phyloP scores from a whole-genome alignment of 768 basidiomycete species.

The Podaxis sp. region DNA sequence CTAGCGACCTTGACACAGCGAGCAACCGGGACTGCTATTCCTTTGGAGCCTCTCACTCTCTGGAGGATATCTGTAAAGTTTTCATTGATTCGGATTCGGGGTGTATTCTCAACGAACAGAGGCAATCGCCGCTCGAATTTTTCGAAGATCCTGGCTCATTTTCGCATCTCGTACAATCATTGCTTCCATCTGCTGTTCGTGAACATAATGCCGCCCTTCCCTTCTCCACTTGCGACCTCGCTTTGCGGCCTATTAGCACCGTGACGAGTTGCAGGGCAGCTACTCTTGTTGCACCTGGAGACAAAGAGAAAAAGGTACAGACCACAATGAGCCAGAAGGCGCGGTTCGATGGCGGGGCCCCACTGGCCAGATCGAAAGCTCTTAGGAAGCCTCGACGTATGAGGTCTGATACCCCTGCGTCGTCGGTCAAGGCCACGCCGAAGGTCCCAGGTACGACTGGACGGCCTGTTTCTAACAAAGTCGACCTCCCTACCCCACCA shows the following conservation, averaged over 20 bases:
- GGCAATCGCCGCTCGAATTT: neutral
- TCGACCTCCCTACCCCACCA: neutral
- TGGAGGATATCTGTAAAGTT: neutral
- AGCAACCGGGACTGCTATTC: neutral
- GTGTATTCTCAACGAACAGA: neutral
- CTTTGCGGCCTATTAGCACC: neutral
- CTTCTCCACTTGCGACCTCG: slow-evolving; percentile 2
- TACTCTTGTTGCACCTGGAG: neutral
- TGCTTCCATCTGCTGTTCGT: neutral
- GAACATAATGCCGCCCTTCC: slow-evolving; percentile 7
- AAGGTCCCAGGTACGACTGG: neutral
- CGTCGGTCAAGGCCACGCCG: neutral
- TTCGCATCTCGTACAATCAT: neutral
- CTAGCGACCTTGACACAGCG: neutral
- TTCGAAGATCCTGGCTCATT: neutral
- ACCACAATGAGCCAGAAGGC: neutral
- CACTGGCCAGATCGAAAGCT: slow-evolving; percentile 7
- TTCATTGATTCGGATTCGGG: neutral
- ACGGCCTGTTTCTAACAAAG: neutral
- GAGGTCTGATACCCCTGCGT: neutral
- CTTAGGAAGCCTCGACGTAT: neutral
- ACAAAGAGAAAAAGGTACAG: slow-evolving; percentile 3
- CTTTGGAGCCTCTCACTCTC: neutral
- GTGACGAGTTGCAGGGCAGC: neutral
- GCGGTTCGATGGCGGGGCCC: neutral